Percentiles rank a stretch among this genome's conserved stretches.
These are phyloP conservation scores for Eutrema heterophyllum DNA, from an alignment of 345 rosid species.

Conservation along the genomic window DNA sequence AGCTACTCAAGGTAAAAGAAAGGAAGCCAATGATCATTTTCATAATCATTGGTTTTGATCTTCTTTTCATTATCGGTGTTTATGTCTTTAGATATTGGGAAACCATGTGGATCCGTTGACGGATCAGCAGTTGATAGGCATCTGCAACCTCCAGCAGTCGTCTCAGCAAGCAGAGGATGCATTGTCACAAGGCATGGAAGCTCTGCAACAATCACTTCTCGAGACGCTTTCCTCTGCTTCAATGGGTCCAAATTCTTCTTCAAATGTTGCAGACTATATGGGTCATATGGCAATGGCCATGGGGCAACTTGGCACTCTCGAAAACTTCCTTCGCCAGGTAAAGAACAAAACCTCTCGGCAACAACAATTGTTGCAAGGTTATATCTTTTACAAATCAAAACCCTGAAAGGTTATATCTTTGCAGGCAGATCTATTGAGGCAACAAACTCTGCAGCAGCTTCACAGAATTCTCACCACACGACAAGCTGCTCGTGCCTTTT, in stretches of 20 bases:
- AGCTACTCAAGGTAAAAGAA: slow-evolving; percentile 66
- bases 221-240: slow-evolving; percentile 72
- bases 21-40: background rate
- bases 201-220: slow-evolving; percentile 80
- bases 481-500: slow-evolving; percentile 85
- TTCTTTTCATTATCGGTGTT: background rate
- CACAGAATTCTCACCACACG: slow-evolving; percentile 78
- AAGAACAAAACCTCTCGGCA: background rate
- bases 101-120: slow-evolving; percentile 87
- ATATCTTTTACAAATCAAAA: background rate
- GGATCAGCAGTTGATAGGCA: slow-evolving; percentile 88
- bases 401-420: slow-evolving; percentile 16
- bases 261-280: slow-evolving; percentile 85
- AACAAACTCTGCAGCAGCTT: slow-evolving; percentile 86
- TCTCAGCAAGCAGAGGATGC: slow-evolving; percentile 99
- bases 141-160: slow-evolving; percentile 90
- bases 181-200: slow-evolving; percentile 96
- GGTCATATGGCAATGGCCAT: slow-evolving; percentile 93
- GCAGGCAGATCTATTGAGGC: slow-evolving; percentile 91
- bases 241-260: slow-evolving; percentile 56
- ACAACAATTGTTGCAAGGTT: background rate
- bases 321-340: slow-evolving; percentile 92
- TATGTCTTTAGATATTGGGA: slow-evolving; percentile 56
- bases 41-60: background rate
- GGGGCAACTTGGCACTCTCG: slow-evolving; percentile 79